Percentiles rank a stretch among this genome's conserved stretches.
Evolutionary conservation across 305 asterid species (phyloP).

Genomic region (Fraxinus ornus): DNA sequence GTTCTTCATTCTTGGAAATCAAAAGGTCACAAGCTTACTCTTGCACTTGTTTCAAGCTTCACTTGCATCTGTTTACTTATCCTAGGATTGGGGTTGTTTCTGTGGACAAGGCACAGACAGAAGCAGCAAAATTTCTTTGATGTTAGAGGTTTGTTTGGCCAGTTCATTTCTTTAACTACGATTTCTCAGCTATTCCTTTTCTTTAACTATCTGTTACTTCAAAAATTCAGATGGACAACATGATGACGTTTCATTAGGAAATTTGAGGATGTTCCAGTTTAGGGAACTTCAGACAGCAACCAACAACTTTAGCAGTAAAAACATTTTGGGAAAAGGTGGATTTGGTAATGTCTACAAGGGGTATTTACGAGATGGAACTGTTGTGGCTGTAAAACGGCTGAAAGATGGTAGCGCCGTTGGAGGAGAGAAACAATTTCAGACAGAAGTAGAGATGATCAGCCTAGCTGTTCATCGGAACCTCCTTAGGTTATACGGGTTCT

Average conservation of each 20-base stretch:
- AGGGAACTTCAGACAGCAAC: conserved; percentile 86
- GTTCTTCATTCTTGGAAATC: conserved; percentile 16
- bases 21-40: conserved; percentile 35
- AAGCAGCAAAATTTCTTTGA: conserved; percentile 25
- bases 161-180: neutral
- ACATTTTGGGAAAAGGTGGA: conserved; percentile 91
- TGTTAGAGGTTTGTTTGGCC: conserved; percentile 33
- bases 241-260: conserved; percentile 81
- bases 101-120: conserved; percentile 35
- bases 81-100: conserved; percentile 37
- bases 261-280: conserved; percentile 72
- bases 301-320: conserved; percentile 73
- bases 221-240: conserved; percentile 53
- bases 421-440: conserved; percentile 86
- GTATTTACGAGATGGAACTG: conserved; percentile 62
- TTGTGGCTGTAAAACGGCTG: conserved; percentile 86
- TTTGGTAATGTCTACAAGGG: conserved; percentile 94
- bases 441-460: conserved; percentile 96
- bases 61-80: conserved; percentile 36
- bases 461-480: conserved; percentile 96
- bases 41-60: conserved; percentile 42
- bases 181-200: neutral
- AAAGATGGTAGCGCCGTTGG: conserved; percentile 81
- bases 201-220: conserved; percentile 11
- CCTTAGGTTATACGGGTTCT: conserved; percentile 75